Conservation (phyloP, 78 protist genomes). For the Dictyostelium discoideum region DNA sequence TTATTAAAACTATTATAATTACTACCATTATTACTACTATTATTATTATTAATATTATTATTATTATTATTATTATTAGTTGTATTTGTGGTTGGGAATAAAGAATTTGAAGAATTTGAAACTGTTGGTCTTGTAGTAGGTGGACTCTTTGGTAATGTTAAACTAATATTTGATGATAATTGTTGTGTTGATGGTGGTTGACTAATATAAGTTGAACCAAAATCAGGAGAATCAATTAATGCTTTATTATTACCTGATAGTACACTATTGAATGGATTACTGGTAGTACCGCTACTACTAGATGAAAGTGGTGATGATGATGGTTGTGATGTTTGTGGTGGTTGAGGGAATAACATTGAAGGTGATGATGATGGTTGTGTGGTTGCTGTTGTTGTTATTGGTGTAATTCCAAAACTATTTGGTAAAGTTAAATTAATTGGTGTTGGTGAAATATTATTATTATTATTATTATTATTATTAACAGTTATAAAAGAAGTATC, state of each 20-base stretch:
- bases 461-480: background rate
- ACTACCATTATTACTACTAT: background rate
- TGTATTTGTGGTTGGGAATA: background rate
- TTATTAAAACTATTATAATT: background rate
- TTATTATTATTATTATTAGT: background rate
- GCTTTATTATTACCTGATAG: background rate
- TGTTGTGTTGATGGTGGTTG: background rate
- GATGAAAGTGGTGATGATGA: background rate
- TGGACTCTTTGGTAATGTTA: background rate
- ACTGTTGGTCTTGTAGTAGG: background rate
- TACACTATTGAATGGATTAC: background rate
- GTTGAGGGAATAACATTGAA: background rate
- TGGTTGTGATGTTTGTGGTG: background rate
- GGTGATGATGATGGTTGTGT: background rate
- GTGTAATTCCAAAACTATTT: background rate
- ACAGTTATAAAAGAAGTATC: background rate
- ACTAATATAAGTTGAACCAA: background rate
- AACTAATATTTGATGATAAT: conserved; percentile 8
- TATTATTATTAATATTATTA: background rate
- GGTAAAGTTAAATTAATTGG: background rate
- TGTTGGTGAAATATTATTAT: background rate
- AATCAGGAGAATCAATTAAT: background rate
- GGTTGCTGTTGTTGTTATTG: background rate
- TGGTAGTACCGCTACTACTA: background rate
- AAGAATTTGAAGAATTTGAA: background rate